Evolutionary conservation across 345 rosid genomes (phyloP), one percentile per base, ranked within the genome.

Genomic region (Angophora floribunda): DNA sequence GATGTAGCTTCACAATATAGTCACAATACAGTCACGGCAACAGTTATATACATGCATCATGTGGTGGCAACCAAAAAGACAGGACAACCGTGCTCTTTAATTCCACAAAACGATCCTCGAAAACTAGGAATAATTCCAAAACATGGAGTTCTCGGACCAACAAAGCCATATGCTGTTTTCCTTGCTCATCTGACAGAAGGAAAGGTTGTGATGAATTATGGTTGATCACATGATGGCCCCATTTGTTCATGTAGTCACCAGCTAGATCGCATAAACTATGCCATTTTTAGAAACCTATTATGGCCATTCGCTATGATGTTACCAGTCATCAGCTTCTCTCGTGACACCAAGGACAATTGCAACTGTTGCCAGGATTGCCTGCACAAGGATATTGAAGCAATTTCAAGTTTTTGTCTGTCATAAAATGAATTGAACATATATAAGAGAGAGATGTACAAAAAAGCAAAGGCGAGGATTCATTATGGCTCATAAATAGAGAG

Each of bases 291-390:
- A 49, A 16, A 52, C 28, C 44, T n/a, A 55, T 30, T 51, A 52
- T 4, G 22, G 47, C 57, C 55, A 41, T 19, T 9, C 36, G 82
- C 26, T 19, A 75, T 59, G 80, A 19, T n/a, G 55, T 87, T 32
- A 87, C 92, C 92, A 89, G 13, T 87, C 94, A 79, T 89, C 51
- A 61, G 90, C 88, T 65, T 91, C 93, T 78, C 51, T 89, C 6
- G 88, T 90, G 59, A 79, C 93, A 36, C 93, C 93, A 44, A 91
- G 82, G 44, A 92, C 32, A 85, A 91, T 88, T 53, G 89, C 94
- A 82, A 92, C 78, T 28, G 92, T 89, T 16, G 91, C 94, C n/a
- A 92, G 84, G 67, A 92, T 85, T 47, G 93, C 93, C 94, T 92
- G 89, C 88, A 80, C 22, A 75, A 36, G 82, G 82, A 75, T 44